A percentile compares a stretch with the other conserved stretches of the same genome.
These are phyloP conservation scores for Eucalyptus curtisii DNA, from an alignment of 345 rosid species.

Conservation along the genomic window DNA sequence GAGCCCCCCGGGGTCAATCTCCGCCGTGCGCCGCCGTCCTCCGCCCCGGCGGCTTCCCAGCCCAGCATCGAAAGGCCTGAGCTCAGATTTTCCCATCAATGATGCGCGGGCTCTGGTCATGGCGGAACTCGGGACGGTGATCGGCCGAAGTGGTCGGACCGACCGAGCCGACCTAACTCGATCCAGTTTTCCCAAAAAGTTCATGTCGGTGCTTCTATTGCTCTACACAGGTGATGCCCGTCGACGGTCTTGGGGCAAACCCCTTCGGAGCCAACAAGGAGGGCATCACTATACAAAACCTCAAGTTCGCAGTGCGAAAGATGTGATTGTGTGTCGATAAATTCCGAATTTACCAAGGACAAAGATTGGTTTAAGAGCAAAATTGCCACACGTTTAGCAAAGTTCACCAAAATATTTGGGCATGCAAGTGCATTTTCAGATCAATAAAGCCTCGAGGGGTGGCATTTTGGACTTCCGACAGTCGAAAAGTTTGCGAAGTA, in stretches of 20 bases:
- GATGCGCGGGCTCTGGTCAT: rapidly evolving
- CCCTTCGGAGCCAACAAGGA: not conserved
- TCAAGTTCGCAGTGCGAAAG: not conserved
- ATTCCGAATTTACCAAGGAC: not conserved
- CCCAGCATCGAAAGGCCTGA: not conserved
- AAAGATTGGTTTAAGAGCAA: not conserved
- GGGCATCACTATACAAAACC: not conserved
- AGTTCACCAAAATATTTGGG: not conserved
- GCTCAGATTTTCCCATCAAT: not conserved
- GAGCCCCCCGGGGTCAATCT: not conserved
- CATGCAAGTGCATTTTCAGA: not conserved
- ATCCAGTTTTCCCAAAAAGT: rapidly evolving
- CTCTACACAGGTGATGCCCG: not conserved
- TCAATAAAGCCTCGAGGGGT: not conserved
- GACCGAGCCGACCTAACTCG: rapidly evolving
- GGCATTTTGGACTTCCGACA: not conserved
- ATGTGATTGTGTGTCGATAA: not conserved
- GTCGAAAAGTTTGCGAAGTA: not conserved
- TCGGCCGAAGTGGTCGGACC: not conserved
- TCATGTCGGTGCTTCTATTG: rapidly evolving
- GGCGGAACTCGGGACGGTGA: not conserved
- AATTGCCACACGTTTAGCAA: not conserved
- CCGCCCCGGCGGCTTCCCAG: not conserved
- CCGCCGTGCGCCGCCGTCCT: not conserved
- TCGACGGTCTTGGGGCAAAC: rapidly evolving